A percentile compares a stretch with the other conserved stretches of the same genome.
Conservation (phyloP, 257 asterid species). For the Solanum okadae region DNA sequence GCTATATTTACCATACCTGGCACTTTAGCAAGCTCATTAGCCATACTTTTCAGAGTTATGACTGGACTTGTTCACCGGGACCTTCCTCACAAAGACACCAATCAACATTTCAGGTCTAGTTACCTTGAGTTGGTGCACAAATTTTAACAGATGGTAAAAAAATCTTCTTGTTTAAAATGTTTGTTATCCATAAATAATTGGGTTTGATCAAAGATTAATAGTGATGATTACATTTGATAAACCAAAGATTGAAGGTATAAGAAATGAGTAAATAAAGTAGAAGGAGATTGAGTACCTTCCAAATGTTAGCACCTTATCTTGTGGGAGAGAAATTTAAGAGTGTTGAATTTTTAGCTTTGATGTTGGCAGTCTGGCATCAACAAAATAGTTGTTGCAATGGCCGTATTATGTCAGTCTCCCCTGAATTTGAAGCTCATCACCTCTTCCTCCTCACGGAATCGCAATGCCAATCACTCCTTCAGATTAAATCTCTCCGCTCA, state of each 20-base stretch:
- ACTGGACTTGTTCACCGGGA: background rate
- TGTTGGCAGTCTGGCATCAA: background rate
- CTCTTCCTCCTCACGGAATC: background rate
- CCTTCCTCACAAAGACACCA: no score
- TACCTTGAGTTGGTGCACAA: background rate
- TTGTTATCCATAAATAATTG: background rate
- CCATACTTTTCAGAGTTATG: background rate
- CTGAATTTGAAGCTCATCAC: background rate
- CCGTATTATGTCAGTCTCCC: background rate
- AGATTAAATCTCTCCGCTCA: background rate
- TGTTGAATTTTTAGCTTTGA: background rate
- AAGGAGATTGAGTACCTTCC: background rate
- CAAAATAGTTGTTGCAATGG: background rate
- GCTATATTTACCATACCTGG: background rate
- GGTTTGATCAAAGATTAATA: background rate
- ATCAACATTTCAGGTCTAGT: background rate
- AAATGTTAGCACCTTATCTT: background rate
- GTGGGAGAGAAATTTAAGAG: background rate
- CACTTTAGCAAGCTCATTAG: background rate
- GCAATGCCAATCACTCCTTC: background rate
- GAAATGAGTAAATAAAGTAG: background rate
- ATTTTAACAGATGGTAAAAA: background rate
- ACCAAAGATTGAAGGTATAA: background rate
- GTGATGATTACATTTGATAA: no score
- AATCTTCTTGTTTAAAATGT: background rate